Conservation (phyloP, 164 flowering plant species). For the Liriodendron chinense region DNA sequence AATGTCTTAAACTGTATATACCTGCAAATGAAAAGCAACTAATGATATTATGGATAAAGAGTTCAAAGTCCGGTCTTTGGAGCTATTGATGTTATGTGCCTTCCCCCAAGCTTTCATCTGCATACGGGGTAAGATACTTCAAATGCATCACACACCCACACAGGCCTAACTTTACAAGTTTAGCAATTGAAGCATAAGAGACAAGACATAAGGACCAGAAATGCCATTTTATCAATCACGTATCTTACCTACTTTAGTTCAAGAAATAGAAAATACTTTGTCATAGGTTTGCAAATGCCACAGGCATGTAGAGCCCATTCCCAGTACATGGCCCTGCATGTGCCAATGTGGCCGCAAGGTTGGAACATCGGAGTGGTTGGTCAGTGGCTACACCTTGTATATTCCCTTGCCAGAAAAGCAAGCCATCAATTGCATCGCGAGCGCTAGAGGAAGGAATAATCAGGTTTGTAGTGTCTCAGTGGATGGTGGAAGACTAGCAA, state of each 20-base stretch:
- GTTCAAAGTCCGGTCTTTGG: conserved; percentile 58
- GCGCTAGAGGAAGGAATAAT: no score
- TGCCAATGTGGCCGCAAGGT: no score
- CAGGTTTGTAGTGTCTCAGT: no score
- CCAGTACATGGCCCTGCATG: no score
- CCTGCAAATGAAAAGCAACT: conserved; percentile 82
- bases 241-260: not conserved
- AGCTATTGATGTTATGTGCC: conserved; percentile 61
- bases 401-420: not conserved
- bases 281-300: not conserved
- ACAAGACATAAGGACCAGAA: not conserved
- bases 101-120: conserved; percentile 78
- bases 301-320: not conserved
- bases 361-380: no score
- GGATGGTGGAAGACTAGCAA: no score
- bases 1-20: conserved; percentile 14
- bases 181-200: no score
- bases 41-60: conserved; percentile 57
- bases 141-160: not conserved
- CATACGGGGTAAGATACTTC: conserved; percentile 6
- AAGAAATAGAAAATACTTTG: not conserved
- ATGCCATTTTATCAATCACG: not conserved
- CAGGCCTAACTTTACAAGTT: not conserved
- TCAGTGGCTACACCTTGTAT: no score
- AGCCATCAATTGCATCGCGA: not conserved